phyloP scores from a whole-genome alignment of 2,329 filamentous ascomycete genomes.

The Eutypa lata region DNA sequence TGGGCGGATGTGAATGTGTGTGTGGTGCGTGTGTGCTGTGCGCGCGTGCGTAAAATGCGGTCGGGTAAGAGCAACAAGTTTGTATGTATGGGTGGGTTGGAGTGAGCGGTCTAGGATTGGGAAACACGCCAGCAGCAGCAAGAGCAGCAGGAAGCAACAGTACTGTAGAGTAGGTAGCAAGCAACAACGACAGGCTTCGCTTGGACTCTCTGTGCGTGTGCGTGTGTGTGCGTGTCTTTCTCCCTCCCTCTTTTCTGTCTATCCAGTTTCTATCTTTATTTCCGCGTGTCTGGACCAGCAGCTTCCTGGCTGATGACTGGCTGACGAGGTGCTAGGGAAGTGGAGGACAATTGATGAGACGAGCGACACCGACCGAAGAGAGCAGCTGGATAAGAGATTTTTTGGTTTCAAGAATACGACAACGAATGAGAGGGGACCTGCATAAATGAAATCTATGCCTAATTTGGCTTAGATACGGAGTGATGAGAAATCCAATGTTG shows the following conservation, averaged over 20 bases:
- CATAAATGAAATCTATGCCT: background rate
- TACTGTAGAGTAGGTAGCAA: no score
- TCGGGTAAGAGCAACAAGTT: background rate
- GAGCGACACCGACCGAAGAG: background rate
- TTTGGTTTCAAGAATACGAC: background rate
- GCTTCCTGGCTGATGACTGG: background rate
- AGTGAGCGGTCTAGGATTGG: background rate
- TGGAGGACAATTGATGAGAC: background rate
- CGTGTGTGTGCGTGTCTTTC: background rate
- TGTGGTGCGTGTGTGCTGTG: background rate
- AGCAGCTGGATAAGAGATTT: background rate
- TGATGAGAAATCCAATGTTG: background rate
- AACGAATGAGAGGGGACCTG: background rate
- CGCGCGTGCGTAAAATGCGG: background rate
- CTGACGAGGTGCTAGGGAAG: background rate
- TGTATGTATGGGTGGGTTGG: background rate
- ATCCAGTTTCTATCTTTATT: background rate
- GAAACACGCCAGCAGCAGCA: background rate
- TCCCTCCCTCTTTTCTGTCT: background rate
- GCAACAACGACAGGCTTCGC: no score
- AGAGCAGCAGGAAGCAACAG: no score
- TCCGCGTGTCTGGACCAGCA: background rate
- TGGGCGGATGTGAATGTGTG: constrained; percentile 4
- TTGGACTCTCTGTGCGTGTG: background rate
- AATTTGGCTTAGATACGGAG: background rate